These are phyloP conservation scores for Zhuliangozyma blackwelliae DNA, from an alignment of 1,139 yeast species.

Conservation along the genomic window DNA sequence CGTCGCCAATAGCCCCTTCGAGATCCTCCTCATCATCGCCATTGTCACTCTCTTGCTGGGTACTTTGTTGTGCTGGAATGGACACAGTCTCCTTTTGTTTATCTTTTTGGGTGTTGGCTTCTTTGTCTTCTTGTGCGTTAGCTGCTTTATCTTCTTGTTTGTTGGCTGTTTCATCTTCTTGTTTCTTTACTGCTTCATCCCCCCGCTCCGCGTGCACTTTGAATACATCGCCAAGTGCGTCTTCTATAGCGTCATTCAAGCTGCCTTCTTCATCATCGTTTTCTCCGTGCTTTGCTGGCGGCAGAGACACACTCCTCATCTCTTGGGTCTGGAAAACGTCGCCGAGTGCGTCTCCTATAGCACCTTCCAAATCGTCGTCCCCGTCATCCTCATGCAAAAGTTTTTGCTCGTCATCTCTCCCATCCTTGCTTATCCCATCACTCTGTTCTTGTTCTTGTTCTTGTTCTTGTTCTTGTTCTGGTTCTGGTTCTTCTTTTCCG, in stretches of 20 bases:
- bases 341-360: constrained; percentile 21
- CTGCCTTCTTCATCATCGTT: not conserved
- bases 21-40: constrained; percentile 11
- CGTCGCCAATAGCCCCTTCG: constrained; percentile 23
- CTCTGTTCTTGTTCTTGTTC: not conserved
- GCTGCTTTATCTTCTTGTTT: too few species aligned
- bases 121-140: too few species aligned
- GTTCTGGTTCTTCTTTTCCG: constrained; percentile 1
- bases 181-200: not conserved
- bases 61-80: too few species aligned
- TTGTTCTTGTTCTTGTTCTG: constrained; percentile 1
- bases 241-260: too few species aligned
- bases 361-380: constrained; percentile 15
- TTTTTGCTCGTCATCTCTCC: not conserved
- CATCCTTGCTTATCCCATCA: not conserved
- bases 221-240: constrained; percentile 14
- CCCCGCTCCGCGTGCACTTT: not conserved
- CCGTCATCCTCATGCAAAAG: not conserved
- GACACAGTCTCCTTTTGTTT: too few species aligned
- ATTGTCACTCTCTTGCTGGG: not conserved
- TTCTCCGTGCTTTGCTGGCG: not conserved
- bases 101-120: too few species aligned
- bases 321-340: constrained; percentile 2
- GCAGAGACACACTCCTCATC: not conserved
- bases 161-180: not conserved